A percentile compares a stretch with the other conserved stretches of the same genome.
Evolutionary conservation across 768 basidiomycete genomes (phyloP).

Genomic region (Guyanaporus albipodus): DNA sequence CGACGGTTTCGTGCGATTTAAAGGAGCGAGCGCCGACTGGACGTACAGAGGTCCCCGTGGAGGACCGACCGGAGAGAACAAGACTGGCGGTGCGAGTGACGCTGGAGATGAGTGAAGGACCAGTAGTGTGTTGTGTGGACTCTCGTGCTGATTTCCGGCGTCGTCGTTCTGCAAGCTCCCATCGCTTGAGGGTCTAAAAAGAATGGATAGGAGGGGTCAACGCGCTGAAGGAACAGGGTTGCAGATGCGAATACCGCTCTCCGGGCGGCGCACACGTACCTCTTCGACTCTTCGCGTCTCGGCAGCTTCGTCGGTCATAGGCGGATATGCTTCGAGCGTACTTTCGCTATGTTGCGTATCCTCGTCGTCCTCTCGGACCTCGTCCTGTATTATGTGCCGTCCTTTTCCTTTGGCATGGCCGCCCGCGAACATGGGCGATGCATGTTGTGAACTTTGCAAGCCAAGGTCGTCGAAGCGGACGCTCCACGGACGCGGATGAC

Average conservation of each 20-base stretch:
- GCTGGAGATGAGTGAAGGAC: slow-evolving; percentile 49
- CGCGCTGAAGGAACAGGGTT: neutral
- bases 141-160: slow-evolving; percentile 71
- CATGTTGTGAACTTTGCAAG: slow-evolving; percentile 19
- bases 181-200: slow-evolving; percentile 63
- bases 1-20: slow-evolving; percentile 49
- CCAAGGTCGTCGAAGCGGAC: slow-evolving; percentile 25
- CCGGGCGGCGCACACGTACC: slow-evolving; percentile 39
- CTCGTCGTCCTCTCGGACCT: slow-evolving; percentile 25
- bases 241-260: slow-evolving; percentile 1
- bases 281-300: slow-evolving; percentile 71
- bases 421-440: slow-evolving; percentile 6
- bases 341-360: slow-evolving; percentile 17
- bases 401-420: slow-evolving; percentile 27
- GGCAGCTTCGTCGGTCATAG: slow-evolving; percentile 57
- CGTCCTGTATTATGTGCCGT: slow-evolving; percentile 25
- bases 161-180: slow-evolving; percentile 76
- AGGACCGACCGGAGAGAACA: slow-evolving; percentile 47
- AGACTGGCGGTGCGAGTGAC: slow-evolving; percentile 57
- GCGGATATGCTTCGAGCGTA: slow-evolving; percentile 50
- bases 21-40: slow-evolving; percentile 40
- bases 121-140: slow-evolving; percentile 31
- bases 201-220: slow-evolving; percentile 4
- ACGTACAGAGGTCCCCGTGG: slow-evolving; percentile 27
- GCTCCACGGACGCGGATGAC: slow-evolving; percentile 32